Conservation (phyloP, 345 rosid genomes). For the Nephelium lappaceum region DNA sequence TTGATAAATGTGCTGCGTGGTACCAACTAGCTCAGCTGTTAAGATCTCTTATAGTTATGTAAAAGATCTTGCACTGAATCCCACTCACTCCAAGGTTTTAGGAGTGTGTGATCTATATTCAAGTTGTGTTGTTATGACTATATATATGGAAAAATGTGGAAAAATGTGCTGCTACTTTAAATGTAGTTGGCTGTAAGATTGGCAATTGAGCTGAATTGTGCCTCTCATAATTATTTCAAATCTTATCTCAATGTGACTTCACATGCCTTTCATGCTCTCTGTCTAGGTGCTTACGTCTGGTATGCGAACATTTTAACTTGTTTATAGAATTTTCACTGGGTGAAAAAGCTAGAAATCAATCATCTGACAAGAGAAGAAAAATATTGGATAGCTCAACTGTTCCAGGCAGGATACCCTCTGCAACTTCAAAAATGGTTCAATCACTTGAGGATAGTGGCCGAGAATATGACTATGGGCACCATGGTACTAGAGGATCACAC, state of each 20-base stretch:
- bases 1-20: background rate
- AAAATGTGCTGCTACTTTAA: background rate
- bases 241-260: background rate
- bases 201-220: background rate
- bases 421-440: conserved; percentile 11
- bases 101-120: background rate
- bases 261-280: conserved; percentile 4
- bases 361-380: conserved; percentile 60
- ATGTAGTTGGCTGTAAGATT: background rate
- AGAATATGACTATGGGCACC: conserved; percentile 13
- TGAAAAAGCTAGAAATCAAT: conserved; percentile 25
- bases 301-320: conserved; percentile 41
- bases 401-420: conserved; percentile 22
- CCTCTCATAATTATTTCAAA: background rate
- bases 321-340: conserved; percentile 49
- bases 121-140: background rate
- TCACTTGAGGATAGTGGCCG: conserved; percentile 21
- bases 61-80: background rate
- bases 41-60: background rate
- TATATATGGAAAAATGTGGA: background rate
- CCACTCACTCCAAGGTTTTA: background rate
- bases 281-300: conserved; percentile 61
- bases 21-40: background rate
- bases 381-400: conserved; percentile 26
- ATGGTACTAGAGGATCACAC: conserved; percentile 27